phyloP scores from a whole-genome alignment of 148 eudicot genomes.

The Polygonum aviculare region DNA sequence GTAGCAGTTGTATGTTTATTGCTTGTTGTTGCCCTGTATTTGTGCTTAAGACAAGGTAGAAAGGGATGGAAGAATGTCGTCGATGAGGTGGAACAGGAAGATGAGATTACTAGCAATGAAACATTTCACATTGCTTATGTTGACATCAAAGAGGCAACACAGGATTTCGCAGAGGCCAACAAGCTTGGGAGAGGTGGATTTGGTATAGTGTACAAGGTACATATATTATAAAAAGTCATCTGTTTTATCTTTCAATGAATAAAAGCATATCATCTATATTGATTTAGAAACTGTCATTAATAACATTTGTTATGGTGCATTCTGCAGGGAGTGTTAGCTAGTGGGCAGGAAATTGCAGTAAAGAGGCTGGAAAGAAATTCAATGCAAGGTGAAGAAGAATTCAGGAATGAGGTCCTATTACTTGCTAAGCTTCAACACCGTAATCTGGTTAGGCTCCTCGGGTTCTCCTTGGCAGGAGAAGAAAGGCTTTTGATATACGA shows the following conservation, averaged over 20 bases:
- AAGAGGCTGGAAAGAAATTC: conserved; percentile 31
- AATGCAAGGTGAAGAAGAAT: conserved; percentile 33
- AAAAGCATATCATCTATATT: neutral
- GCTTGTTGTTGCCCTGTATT: neutral
- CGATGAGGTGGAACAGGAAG: neutral
- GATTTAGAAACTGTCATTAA: neutral
- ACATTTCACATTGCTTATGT: neutral
- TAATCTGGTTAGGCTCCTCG: conserved; percentile 28
- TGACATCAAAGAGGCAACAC: neutral
- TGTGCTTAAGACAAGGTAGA: neutral
- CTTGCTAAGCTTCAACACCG: conserved; percentile 43
- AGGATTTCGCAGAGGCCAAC: neutral
- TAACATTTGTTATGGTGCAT: neutral
- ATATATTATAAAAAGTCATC: neutral
- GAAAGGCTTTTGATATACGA: conserved; percentile 28
- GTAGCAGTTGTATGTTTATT: neutral
- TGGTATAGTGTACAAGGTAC: conserved; percentile 6
- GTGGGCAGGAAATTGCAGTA: conserved; percentile 38
- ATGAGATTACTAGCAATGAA: neutral
- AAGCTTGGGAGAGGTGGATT: conserved; percentile 12
- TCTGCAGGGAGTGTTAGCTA: conserved; percentile 26
- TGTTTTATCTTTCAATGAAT: neutral
- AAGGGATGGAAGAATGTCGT: neutral
- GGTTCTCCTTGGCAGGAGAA: conserved; percentile 21
- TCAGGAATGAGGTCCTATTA: conserved; percentile 32